These are phyloP conservation scores for Podila minutissima DNA, from an alignment of 192 early-diverging fungal genomes.

Conservation along the genomic window DNA sequence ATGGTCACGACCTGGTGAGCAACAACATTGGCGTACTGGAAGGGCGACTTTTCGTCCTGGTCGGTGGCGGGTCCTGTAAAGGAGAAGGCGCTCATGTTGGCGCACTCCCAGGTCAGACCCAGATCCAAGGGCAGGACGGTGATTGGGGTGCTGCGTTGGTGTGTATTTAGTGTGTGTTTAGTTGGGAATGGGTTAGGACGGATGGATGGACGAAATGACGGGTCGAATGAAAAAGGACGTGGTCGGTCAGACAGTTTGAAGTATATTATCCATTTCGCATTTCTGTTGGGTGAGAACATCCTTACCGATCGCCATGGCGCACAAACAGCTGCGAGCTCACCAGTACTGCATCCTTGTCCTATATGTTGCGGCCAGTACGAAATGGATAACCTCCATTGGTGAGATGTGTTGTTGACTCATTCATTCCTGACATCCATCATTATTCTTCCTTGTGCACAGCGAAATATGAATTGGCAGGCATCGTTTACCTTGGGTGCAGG, in stretches of 20 bases:
- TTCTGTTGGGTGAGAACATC: background rate
- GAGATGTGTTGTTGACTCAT: background rate
- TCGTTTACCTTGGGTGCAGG: constrained; percentile 22
- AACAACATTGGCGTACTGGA: constrained; percentile 28
- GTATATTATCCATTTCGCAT: too few relatives aligned
- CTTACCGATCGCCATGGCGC: constrained; percentile 49
- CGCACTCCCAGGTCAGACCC: constrained; percentile 31
- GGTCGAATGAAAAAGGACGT: background rate
- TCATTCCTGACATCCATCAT: background rate
- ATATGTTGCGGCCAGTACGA: background rate
- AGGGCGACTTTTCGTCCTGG: constrained; percentile 16
- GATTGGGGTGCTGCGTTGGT: constrained; percentile 21
- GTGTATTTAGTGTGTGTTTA: background rate
- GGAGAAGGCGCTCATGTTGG: constrained; percentile 26
- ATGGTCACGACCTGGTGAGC: constrained; percentile 38
- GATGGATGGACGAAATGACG: too few relatives aligned
- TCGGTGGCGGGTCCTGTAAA: constrained; percentile 23
- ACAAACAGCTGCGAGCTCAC: constrained; percentile 33
- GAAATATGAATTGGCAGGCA: too few relatives aligned
- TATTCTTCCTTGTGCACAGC: background rate
- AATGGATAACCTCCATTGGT: background rate
- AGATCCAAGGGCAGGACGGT: constrained; percentile 25
- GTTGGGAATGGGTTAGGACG: background rate
- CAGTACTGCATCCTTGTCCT: constrained; percentile 21
- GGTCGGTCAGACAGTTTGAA: too few relatives aligned